Evolutionary conservation across 306 rosid species (phyloP).

Genomic region (Pueraria montana): DNA sequence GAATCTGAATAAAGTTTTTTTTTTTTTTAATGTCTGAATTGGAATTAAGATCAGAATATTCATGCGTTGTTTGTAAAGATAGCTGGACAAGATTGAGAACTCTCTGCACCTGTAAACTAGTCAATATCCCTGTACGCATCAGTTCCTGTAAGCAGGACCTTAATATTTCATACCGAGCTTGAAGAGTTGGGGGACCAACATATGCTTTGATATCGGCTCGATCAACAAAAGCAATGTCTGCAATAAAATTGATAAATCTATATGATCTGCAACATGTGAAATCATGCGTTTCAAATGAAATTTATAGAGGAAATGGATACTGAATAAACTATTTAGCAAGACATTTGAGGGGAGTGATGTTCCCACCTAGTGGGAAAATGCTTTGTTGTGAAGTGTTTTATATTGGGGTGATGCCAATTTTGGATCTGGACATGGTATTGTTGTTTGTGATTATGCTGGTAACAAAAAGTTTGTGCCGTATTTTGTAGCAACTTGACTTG

Average conservation of each 20-base stretch:
- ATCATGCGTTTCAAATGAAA: slow-evolving; percentile 40
- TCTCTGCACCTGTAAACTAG: slow-evolving; percentile 66
- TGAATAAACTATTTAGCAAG: slow-evolving; percentile 33
- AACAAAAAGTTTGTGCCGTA: slow-evolving; percentile 12
- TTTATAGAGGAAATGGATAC: slow-evolving; percentile 30
- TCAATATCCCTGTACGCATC: slow-evolving; percentile 71
- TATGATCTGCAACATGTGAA: slow-evolving; percentile 41
- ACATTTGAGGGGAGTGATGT: slow-evolving; percentile 5
- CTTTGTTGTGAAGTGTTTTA: slow-evolving; percentile 22
- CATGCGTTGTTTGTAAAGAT: not conserved
- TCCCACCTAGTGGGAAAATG: not conserved
- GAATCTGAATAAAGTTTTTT: not conserved
- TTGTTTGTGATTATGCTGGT: slow-evolving; percentile 26
- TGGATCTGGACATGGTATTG: not conserved
- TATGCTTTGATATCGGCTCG: slow-evolving; percentile 98
- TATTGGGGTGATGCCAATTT: slow-evolving; percentile 7
- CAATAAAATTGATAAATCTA: slow-evolving; percentile 48
- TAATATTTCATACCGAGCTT: slow-evolving; percentile 93
- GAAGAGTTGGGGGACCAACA: slow-evolving; percentile 96
- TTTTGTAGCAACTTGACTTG: slow-evolving; percentile 22
- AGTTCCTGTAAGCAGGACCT: slow-evolving; percentile 91
- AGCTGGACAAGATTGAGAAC: slow-evolving; percentile 34
- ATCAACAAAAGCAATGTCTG: slow-evolving; percentile 98
- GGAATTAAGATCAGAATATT: slow-evolving; percentile 7
- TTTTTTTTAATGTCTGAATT: not conserved